These are phyloP conservation scores for Globisporangium barbulae DNA, from an alignment of 352 stramenopile genomes.

Conservation along the genomic window DNA sequence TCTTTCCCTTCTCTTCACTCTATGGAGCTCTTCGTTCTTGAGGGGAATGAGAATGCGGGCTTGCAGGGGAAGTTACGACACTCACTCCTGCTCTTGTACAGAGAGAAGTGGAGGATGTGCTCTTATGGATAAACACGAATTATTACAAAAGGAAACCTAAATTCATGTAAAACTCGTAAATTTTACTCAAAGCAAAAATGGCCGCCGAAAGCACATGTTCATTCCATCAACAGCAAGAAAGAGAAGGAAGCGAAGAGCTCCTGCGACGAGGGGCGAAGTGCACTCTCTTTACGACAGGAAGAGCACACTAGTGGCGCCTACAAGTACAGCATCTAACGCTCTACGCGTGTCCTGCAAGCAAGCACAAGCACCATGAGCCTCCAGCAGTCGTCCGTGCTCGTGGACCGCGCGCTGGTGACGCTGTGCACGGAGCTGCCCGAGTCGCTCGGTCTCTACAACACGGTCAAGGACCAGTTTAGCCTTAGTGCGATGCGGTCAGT, in stretches of 20 bases:
- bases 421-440: conserved; percentile 74
- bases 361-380: conserved; percentile 41
- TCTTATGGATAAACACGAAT: background rate
- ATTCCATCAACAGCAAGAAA: conserved; percentile 2
- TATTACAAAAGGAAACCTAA: background rate
- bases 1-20: background rate
- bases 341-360: conserved; percentile 15
- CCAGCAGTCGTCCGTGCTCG: conserved; percentile 61
- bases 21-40: conserved; percentile 4
- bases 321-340: background rate
- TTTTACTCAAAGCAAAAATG: background rate
- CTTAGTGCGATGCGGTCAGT: conserved; percentile 51
- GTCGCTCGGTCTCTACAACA: conserved; percentile 76
- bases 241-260: background rate
- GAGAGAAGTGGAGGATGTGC: background rate
- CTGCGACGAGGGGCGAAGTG: background rate
- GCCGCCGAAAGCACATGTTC: background rate
- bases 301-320: background rate
- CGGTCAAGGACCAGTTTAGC: conserved; percentile 60
- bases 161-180: background rate
- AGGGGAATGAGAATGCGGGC: conserved; percentile 6
- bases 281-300: background rate
- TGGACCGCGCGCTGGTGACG: conserved; percentile 78
- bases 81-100: background rate
- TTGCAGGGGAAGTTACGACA: background rate